These are phyloP conservation scores for Orbilia ellipsospora DNA, from an alignment of 2,329 filamentous ascomycete species.

Conservation along the genomic window DNA sequence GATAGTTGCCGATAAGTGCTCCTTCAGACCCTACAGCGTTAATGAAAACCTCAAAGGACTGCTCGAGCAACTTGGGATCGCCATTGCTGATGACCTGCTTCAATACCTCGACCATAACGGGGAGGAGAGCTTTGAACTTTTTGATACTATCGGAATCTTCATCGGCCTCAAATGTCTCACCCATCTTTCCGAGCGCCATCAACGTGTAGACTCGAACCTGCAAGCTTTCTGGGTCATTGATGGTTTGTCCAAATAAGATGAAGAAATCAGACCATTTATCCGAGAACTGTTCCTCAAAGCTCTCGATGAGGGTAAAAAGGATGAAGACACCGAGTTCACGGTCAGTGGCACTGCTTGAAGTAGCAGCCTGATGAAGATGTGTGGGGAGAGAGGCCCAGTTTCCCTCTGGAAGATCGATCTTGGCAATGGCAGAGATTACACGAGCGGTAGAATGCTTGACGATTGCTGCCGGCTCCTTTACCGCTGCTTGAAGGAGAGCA, in stretches of 20 bases:
- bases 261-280: constrained; percentile 84
- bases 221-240: constrained; percentile 87
- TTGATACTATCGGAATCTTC: constrained; percentile 80
- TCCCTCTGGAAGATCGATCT: constrained; percentile 84
- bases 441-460: constrained; percentile 88
- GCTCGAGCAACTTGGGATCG: constrained; percentile 88
- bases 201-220: constrained; percentile 96
- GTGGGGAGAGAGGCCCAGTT: constrained; percentile 85
- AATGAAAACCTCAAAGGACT: constrained; percentile 96
- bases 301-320: constrained; percentile 89
- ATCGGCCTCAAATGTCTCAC: constrained; percentile 87
- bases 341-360: constrained; percentile 77
- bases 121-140: constrained; percentile 82
- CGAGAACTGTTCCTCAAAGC: constrained; percentile 83
- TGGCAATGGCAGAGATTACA: constrained; percentile 86
- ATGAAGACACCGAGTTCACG: constrained; percentile 94
- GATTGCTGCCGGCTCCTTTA: constrained; percentile 80
- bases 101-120: constrained; percentile 87
- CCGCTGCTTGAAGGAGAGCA: constrained; percentile 82
- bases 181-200: constrained; percentile 85
- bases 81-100: constrained; percentile 82
- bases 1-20: constrained; percentile 82
- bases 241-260: constrained; percentile 83
- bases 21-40: constrained; percentile 91
- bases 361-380: constrained; percentile 81